Evolutionary conservation across 2,329 filamentous ascomycete species (phyloP), one percentile per base, ranked within the genome.

Genomic region (Trichoderma sp.): DNA sequence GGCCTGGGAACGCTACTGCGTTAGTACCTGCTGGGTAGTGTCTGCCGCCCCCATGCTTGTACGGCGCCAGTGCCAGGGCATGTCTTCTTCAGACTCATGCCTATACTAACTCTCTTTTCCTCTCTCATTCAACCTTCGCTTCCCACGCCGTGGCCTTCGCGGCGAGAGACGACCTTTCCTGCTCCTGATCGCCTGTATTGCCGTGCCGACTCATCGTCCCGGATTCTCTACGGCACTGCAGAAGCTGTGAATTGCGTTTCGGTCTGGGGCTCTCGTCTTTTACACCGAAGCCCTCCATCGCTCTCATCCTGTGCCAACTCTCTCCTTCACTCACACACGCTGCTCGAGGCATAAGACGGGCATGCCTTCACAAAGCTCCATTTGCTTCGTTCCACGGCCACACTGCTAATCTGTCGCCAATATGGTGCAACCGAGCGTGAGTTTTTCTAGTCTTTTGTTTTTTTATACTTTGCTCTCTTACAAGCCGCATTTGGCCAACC

Each of bases 361-460:
- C 74, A 76, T 76, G 74, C 74, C 73, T 76, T 72, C 72, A 72
- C 69, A 72, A 71, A 72, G 69, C 72, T 69, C 70, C 70, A 51
- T 68, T 71, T 71, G 74, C 75, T 72, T 77, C 75, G 76, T 76
- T 76, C 77, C 74, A 72, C 76, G 72, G 74, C 73, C 75, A 70
- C 76, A 74, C 75, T 76, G 77, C 76, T 80, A 77, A 74, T 76
- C 73, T 74, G 72, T 37, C 75, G 75, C 73, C 76, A 76, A 73
- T 76, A 81, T 81, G 79, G 79, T 79, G 72, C 79, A 80, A 74
- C 77, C 78, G 75, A 79, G 75, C 78, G 79, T 81, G 70, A 76
- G 78, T 73, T 61, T 63, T 39, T 66, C 69, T 54, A 66, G 8
- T 55, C 72, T 60, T 67, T 39, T 21, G 49, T 55, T 69, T 55